Evolutionary conservation across 495 filamentous ascomycete species (phyloP), one percentile per base, ranked within the genome.

Genomic region (Beverwykella pulmonaria): DNA sequence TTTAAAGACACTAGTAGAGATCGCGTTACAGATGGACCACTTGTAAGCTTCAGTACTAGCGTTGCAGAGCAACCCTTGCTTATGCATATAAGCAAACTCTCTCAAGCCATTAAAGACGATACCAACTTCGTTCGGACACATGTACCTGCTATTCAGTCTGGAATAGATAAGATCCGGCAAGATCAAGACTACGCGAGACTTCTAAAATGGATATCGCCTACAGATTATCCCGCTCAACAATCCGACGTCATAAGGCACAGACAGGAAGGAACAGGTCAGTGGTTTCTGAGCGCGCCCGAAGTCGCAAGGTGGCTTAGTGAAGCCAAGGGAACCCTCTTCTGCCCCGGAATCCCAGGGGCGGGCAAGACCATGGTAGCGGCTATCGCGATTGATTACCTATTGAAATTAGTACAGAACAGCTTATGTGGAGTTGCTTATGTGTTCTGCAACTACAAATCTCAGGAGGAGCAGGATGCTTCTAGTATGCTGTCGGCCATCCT

Each of bases 251-350:
- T 79, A 41, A 65, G 56, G 22, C 63, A 66, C 29, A 64, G 76
- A 59, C 75, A 77, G 34, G 60, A 72, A 34, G 78, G 73, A 20
- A 79, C 79, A n/a, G 75, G 75, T 12, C 71, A 73, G 41, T 81
- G 78, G 78, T 75, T 81, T 49, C 57, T 81, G 7, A 59, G 77
- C 17, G 75, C 73, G 0, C 9, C 47, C 12, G 73, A 78, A 26
- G 78, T 76, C 52, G 68, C 75, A 32, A 63, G 60, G 7, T 81
- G 78, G 78, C 54, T 70, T n/a, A 27, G 70, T n/a, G 68, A 55
- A 34, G 17, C 30, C 6, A 71, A 70, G 29, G 53, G 64, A 19
- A 74, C 72, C 8, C 52, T 78, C 14, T 76, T 76, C 62, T 80
- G 22, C 22, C 48, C 19, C 2, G 48, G 48, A 26, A 50, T 50